Percentiles rank a stretch among this genome's conserved stretches.
Conservation (phyloP, 1,284 basidiomycete species). For the Cryptococcus sp. region DNA sequence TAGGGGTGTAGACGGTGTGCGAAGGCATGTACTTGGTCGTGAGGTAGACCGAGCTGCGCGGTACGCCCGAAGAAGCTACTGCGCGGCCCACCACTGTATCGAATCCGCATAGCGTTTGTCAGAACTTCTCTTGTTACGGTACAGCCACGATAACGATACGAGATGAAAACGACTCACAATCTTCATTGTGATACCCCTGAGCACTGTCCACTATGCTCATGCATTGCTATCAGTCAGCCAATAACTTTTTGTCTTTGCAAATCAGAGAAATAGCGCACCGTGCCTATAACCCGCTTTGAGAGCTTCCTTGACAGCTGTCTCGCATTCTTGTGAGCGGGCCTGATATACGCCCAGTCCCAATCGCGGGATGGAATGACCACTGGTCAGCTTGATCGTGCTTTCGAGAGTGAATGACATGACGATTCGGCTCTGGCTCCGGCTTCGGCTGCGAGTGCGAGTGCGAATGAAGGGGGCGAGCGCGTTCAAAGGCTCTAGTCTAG, state of each 20-base stretch:
- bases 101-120: slow-evolving; percentile 55
- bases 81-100: slow-evolving; percentile 9
- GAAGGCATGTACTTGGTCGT: slow-evolving; percentile 68
- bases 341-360: slow-evolving; percentile 79
- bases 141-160: background rate
- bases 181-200: slow-evolving; percentile 72
- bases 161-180: slow-evolving; percentile 7
- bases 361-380: slow-evolving; percentile 61
- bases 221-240: background rate
- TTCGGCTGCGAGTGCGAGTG: no score
- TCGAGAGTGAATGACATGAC: slow-evolving; percentile 25
- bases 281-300: slow-evolving; percentile 70
- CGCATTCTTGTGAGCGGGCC: slow-evolving; percentile 61
- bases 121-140: background rate
- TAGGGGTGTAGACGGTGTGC: slow-evolving; percentile 58
- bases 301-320: slow-evolving; percentile 65
- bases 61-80: slow-evolving; percentile 1
- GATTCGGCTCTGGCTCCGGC: no score
- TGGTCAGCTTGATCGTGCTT: slow-evolving; percentile 42
- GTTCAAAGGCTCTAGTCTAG: no score
- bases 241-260: background rate
- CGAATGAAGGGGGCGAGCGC: no score
- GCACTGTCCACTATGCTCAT: slow-evolving; percentile 53
- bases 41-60: slow-evolving; percentile 31
- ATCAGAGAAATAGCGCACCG: slow-evolving; percentile 52